Evolutionary conservation across 495 filamentous ascomycete genomes (phyloP).

Genomic region (Xylaria sp.): DNA sequence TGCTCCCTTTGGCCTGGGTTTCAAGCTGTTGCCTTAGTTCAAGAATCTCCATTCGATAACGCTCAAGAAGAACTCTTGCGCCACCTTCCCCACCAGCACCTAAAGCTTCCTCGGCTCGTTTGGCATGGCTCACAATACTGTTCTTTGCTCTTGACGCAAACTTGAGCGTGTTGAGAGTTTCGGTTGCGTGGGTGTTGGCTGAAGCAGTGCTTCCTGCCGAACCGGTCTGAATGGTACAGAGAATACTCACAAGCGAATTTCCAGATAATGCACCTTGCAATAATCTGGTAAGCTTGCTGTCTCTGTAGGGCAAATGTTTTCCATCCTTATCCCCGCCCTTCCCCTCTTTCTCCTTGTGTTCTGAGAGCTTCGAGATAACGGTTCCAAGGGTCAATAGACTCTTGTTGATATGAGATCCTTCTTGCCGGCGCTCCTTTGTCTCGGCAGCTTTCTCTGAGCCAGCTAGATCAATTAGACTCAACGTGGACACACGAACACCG

Average conservation of each 20-base stretch:
- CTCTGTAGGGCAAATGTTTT: constrained; percentile 93
- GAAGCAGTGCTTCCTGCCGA: constrained; percentile 67
- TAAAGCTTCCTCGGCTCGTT: constrained; percentile 89
- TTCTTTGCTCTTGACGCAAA: constrained; percentile 97
- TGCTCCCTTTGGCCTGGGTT: constrained; percentile 64
- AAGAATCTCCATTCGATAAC: constrained; percentile 93
- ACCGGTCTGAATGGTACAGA: constrained; percentile 90
- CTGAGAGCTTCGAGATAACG: constrained; percentile 85
- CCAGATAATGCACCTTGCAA: constrained; percentile 93
- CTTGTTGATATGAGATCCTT: constrained; percentile 98
- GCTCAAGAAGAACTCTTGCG: constrained; percentile 85
- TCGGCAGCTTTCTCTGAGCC: constrained; percentile 96
- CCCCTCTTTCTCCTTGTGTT: constrained; percentile 78
- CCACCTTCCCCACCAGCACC: constrained; percentile 78
- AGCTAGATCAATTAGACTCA: constrained; percentile 95
- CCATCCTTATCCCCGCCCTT: constrained; percentile 78
- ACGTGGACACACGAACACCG: constrained; percentile 91
- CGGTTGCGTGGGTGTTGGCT: constrained; percentile 73
- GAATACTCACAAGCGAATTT: constrained; percentile 92
- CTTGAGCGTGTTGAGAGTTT: constrained; percentile 95
- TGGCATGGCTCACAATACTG: constrained; percentile 96
- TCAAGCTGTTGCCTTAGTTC: constrained; percentile 85
- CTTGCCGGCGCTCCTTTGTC: constrained; percentile 89
- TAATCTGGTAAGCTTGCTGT: constrained; percentile 94
- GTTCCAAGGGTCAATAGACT: constrained; percentile 94